Percentiles rank a stretch among this genome's conserved stretches.
Evolutionary conservation across 176 grass and related monocot species (phyloP).

Genomic region (Aechmea fasciata): DNA sequence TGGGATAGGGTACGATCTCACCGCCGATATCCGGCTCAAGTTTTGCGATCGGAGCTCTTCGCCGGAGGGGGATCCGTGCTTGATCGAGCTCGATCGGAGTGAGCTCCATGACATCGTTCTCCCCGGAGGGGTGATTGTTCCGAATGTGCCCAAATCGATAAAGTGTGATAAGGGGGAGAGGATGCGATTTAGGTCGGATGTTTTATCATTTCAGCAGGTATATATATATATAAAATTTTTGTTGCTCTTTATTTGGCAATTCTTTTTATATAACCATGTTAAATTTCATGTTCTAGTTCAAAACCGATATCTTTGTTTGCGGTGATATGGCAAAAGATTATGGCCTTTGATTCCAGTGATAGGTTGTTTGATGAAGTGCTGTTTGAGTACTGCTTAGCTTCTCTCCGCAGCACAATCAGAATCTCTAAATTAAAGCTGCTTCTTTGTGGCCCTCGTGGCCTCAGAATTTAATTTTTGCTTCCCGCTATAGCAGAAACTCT

Average conservation of each 20-base stretch:
- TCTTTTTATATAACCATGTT: background rate
- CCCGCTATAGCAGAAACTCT: no score
- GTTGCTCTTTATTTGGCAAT: background rate
- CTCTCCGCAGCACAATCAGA: no score
- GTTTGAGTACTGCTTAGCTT: no score
- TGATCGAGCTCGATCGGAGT: constrained; percentile 61
- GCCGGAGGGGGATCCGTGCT: constrained; percentile 25
- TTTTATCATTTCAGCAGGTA: constrained; percentile 92
- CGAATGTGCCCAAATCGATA: constrained; percentile 48
- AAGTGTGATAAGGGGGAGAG: constrained; percentile 94
- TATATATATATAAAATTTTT: background rate
- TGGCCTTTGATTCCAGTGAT: no score
- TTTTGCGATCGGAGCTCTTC: constrained; percentile 42
- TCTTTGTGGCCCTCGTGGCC: no score
- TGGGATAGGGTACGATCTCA: constrained; percentile 76
- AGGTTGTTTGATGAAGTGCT: no score
- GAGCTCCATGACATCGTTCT: constrained; percentile 56
- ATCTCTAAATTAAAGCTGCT: no score
- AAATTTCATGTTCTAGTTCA: background rate
- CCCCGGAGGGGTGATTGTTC: constrained; percentile 47
- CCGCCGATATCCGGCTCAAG: constrained; percentile 69
- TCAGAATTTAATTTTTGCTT: no score
- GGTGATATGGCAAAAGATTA: no score
- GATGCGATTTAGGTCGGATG: constrained; percentile 68
- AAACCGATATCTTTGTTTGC: background rate